Base-by-base conservation (phyloP, 441 rosid species). In the Daphne laureola region DNA sequence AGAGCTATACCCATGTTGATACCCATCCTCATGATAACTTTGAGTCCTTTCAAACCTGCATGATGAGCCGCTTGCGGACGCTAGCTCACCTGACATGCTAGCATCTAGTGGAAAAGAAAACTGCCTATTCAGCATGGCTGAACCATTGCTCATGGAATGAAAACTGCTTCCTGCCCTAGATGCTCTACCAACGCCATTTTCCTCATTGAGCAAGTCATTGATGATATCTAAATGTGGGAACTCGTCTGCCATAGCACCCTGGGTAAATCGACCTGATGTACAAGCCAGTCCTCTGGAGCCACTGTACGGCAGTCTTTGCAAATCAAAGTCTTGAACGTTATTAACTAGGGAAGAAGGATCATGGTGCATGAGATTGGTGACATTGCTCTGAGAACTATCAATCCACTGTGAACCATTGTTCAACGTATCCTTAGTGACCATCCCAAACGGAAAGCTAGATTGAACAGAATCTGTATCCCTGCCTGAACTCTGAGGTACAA, bases 151-250 rank as follows among this genome's bases (percentile, higher is more conserved):
- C 13, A 41, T 58, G 31, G 81, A 57, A 40, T 75, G 82, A 61
- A 74, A 65, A 43, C 48, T 63, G 12, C 63, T 49, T 57, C 73
- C 59, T 35, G 59, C 65, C 65, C 63, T 73, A 58, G 60, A 50
- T 57, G 64, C 73, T 68, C 50, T 76, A 61, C 78, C 75, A 48
- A 65, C 49, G 54, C 75, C 78, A 6, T 82, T 76, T 62, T 84
- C 98, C 23, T 89, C 97, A 59, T 89, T 92, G 47, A 92, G 96
- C 68, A 89, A 67, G 61, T 92, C 97, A 41, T 92, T 92, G 74
- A 89, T 92, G 66, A 92, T 92, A 59, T 83, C 96, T 3, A 89
- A 79, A 66, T 92, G 98, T 3, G 98, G 98, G 65, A 86, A 92
- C 61, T 92, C 98, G 62, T 89, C 96, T 1, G 74, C 79, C 21